These are phyloP conservation scores for Phyllosticta citribraziliensis DNA, from an alignment of 2,329 filamentous ascomycete species.

Conservation along the genomic window DNA sequence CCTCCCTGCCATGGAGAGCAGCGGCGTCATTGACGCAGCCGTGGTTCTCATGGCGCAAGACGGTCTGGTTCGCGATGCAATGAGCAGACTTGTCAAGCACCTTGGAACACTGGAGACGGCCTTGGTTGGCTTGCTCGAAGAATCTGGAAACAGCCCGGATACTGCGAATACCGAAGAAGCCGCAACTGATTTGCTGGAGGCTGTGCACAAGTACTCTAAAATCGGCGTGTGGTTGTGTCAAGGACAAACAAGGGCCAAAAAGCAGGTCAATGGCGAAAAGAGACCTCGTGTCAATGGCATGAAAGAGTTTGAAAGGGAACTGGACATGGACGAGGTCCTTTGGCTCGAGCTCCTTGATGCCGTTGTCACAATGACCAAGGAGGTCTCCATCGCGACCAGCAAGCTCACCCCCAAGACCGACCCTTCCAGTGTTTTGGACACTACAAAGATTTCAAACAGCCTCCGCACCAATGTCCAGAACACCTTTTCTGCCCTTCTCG, in stretches of 20 bases:
- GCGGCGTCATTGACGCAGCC: conserved; percentile 83
- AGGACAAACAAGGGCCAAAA: conserved; percentile 59
- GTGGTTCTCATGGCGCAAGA: conserved; percentile 85
- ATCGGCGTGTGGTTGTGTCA: conserved; percentile 96
- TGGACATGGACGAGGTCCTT: conserved; percentile 51
- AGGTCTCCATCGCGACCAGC: conserved; percentile 39
- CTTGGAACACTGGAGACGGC: conserved; percentile 70
- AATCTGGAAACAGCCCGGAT: conserved; percentile 47
- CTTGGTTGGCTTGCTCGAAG: conserved; percentile 62
- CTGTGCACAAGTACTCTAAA: conserved; percentile 78
- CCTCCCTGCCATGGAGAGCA: conserved; percentile 79
- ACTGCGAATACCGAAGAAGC: conserved; percentile 52
- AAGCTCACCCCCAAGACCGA: conserved; percentile 19
- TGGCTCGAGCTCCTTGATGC: conserved; percentile 58
- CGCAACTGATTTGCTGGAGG: conserved; percentile 62
- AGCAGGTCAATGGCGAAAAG: conserved; percentile 2
- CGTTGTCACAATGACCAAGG: conserved; percentile 45
- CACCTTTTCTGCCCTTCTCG: conserved; percentile 77
- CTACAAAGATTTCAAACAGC: conserved; percentile 52
- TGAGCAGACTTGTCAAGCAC: conserved; percentile 76
- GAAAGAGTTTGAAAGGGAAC: conserved; percentile 42
- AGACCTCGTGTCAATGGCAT: conserved; percentile 20
- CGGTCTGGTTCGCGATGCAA: conserved; percentile 71
- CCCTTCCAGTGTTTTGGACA: conserved; percentile 35
- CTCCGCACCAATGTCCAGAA: conserved; percentile 78